Base-by-base conservation (phyloP, 192 early-diverging fungal species). In the Chytriomyces hyalinus region DNA sequence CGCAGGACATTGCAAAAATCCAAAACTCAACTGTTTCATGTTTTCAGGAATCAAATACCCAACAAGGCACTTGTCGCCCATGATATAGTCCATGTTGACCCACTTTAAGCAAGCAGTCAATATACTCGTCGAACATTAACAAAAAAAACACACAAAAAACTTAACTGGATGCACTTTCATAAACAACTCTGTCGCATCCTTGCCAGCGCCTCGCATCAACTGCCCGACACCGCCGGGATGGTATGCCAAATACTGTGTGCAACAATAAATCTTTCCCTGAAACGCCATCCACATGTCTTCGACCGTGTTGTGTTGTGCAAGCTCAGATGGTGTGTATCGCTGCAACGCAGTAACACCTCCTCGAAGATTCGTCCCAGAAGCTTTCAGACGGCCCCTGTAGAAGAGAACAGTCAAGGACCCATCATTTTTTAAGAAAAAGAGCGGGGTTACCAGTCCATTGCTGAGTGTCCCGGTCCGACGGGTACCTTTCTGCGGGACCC, bases 301-400 rank as follows among this genome's bases (percentile, higher is more conserved):
- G 64, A 86, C 80, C 61, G 85, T 88, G 53, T 91, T 92, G 80
- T 99, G 96, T 49, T 84, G 67, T 20, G 89, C 88, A 44, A 99
- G 70, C 20, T 98, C 94, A 3, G 87, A 84, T 28, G 91, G 80
- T 9, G 93, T 93, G 78, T 86, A 92, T 57, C 92, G 86, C 6
- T 73, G 79, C 20, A 94, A 72, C 51, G 80, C 75, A 4, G 68
- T 43, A 26, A 90, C 87, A 20, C 90, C 91, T 85, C 92, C 85
- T 3, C 74, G 75, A 26, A 96, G 84, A 81, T 96, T 87, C 57
- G 84, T 78, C 26, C 93, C 94, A 6, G 94, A 93, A 6, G 79
- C 77, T 43, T 90, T 92, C 6, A 98, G 87, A n/a, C 90, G 86
- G 24, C 93, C 94, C 97, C 97, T 97, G 84, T 99, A n/a, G 95